A percentile compares a stretch with the other conserved stretches of the same genome.
phyloP scores from a whole-genome alignment of 169 alveolate genomes.

The Toxoplasma gondii region DNA sequence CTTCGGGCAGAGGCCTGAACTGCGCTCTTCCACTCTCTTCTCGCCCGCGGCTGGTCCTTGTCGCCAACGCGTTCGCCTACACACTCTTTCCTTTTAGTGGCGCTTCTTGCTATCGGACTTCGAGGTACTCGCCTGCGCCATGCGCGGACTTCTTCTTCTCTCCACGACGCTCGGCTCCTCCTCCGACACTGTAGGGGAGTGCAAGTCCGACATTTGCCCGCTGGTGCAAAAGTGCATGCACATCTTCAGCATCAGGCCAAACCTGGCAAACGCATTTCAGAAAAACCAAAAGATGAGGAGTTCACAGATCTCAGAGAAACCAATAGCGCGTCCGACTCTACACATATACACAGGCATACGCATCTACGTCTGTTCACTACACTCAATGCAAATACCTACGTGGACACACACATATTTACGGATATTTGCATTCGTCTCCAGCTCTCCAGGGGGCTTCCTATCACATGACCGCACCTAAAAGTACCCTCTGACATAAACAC shows the following conservation, averaged over 20 bases:
- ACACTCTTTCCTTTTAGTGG: background rate
- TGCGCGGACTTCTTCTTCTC: background rate
- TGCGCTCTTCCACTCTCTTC: too few species aligned
- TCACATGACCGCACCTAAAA: too few species aligned
- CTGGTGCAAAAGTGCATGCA: constrained; percentile 75
- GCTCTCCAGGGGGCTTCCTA: too few species aligned
- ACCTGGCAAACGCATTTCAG: constrained; percentile 40
- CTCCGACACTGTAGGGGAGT: constrained; percentile 71
- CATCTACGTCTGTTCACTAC: background rate
- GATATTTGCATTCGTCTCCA: too few species aligned
- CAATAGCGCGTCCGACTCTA: background rate
- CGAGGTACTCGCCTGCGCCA: background rate
- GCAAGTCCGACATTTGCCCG: constrained; percentile 77
- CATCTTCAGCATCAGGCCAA: constrained; percentile 78
- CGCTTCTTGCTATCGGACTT: background rate
- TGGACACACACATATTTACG: too few species aligned
- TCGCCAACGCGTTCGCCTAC: too few species aligned
- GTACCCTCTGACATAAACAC: background rate
- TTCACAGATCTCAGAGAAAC: background rate
- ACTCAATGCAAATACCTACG: background rate
- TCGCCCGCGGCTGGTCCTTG: too few species aligned
- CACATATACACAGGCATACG: background rate
- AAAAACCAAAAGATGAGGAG: background rate
- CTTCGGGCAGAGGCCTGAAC: too few species aligned
- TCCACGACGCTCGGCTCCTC: background rate